phyloP scores from a whole-genome alignment of 148 eudicot genomes.

The Chenopodium quinoa region DNA sequence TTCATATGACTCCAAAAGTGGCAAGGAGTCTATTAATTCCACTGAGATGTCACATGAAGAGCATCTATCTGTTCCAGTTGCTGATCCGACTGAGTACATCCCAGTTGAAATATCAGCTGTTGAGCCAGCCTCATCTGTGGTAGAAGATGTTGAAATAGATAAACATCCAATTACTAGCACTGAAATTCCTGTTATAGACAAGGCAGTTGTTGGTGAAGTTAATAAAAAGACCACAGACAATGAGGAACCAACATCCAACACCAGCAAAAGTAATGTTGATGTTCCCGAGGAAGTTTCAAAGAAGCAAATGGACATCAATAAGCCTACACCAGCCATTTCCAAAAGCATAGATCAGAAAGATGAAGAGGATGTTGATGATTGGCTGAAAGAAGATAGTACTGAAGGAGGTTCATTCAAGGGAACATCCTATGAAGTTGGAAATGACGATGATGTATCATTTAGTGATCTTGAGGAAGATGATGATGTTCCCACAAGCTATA shows the following conservation, averaged over 20 bases:
- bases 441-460: constrained; percentile 81
- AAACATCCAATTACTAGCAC: constrained; percentile 43
- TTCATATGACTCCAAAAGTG: constrained; percentile 30
- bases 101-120: constrained; percentile 38
- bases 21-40: constrained; percentile 26
- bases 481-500: constrained; percentile 50
- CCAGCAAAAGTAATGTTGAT: constrained; percentile 36
- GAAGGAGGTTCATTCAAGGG: constrained; percentile 41
- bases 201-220: constrained; percentile 55
- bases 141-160: constrained; percentile 43
- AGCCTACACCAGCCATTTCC: constrained; percentile 22
- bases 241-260: constrained; percentile 25
- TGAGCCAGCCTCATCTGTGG: constrained; percentile 33
- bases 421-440: constrained; percentile 45
- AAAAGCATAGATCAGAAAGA: constrained; percentile 33
- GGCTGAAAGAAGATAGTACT: constrained; percentile 80
- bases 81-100: constrained; percentile 36
- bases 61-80: constrained; percentile 40
- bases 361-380: constrained; percentile 87
- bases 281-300: constrained; percentile 46
- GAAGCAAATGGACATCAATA: constrained; percentile 27
- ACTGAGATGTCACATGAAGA: constrained; percentile 35
- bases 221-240: constrained; percentile 23
- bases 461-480: constrained; percentile 98
- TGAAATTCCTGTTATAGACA: constrained; percentile 58